Base-by-base conservation (phyloP, 1,284 basidiomycete genomes). In the Wolfiporia cocos region DNA sequence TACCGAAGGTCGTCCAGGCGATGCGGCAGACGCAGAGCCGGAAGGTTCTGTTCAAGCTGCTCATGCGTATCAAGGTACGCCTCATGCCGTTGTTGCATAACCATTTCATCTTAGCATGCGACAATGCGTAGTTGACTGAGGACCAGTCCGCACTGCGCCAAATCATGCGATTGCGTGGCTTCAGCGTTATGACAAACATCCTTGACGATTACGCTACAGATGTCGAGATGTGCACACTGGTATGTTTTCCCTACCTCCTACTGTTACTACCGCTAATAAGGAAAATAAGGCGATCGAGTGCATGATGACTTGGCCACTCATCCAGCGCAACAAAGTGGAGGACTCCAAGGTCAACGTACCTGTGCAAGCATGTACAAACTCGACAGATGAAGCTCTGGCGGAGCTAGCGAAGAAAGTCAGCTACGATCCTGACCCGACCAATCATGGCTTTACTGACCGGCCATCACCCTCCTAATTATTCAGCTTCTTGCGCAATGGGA, bases 131-230 rank as follows among this genome's bases (percentile, higher is more conserved):
- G 88, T 84, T 95, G 53, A 95, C 93, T 1, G 81, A 86, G 29
- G 92, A 96, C 45, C 74, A 79, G 33, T 71, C 76, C 0, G 81
- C 92, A 15, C 73, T 94, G 28, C 78, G 91, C 34, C 81, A 92
- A 58, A 72, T 98, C 41, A 90, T 97, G 79, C 86, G 93, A 22
- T 70, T 98, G 57, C 92, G 96, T 62, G 94, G 93, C 1, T 93
- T 96, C 61, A 90, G 86, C 62, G 69, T 95, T 18, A 93, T 98
- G 90, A 85, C 78, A 36, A 92, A 87, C 58, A 73, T 98, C 34
- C 67, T 98, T 23, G 79, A 87, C 37, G 93, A 98, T 55, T 73
- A 92, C 57, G 61, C 64, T 12, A 72, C 78, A 22, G 90, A 98
- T 53, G 51, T 69, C 19, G 87, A 93, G 30, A 71, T 97, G 23